These are phyloP conservation scores for Chaetothyriales sp. DNA, from an alignment of 2,329 filamentous ascomycete genomes.

Conservation along the genomic window DNA sequence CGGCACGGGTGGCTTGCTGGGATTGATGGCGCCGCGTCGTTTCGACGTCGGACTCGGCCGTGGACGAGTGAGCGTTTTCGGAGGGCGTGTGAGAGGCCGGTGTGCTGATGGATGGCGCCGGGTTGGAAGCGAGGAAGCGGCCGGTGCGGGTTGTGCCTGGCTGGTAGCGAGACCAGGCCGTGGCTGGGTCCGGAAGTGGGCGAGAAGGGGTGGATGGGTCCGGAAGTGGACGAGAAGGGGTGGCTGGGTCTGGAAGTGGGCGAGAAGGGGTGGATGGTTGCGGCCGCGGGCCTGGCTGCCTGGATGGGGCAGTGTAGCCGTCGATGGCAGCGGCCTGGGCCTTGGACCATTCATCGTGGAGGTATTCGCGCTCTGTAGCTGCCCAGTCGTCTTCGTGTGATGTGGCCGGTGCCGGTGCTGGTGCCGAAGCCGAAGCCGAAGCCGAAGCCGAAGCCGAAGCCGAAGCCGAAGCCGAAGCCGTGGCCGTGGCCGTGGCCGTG, in stretches of 20 bases:
- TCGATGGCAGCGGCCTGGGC: constrained; percentile 21
- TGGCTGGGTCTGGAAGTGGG: constrained; percentile 35
- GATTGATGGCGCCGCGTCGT: constrained; percentile 38
- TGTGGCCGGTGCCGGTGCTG: constrained; percentile 23
- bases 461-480: no score
- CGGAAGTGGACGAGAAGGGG: constrained; percentile 26
- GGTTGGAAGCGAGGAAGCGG: constrained; percentile 42
- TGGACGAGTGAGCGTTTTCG: constrained; percentile 33
- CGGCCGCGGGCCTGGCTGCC: not conserved
- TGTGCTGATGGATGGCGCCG: constrained; percentile 31
- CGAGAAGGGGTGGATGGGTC: no score
- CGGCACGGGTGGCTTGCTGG: constrained; percentile 44
- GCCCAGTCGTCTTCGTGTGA: constrained; percentile 46
- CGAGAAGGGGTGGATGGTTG: constrained; percentile 1
- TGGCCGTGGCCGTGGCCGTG: constrained; percentile 6
- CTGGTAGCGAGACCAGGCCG: constrained; percentile 21
- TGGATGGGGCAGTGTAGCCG: not conserved
- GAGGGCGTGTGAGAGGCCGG: constrained; percentile 28
- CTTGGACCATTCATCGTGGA: constrained; percentile 43
- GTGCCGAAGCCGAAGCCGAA: no score
- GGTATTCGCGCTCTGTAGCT: constrained; percentile 46
- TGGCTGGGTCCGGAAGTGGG: constrained; percentile 35
- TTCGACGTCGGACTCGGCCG: constrained; percentile 43
- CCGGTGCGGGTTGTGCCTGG: constrained; percentile 36
- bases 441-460: no score